phyloP scores from a whole-genome alignment of 116 monocot species.

The Cymodocea nodosa region DNA sequence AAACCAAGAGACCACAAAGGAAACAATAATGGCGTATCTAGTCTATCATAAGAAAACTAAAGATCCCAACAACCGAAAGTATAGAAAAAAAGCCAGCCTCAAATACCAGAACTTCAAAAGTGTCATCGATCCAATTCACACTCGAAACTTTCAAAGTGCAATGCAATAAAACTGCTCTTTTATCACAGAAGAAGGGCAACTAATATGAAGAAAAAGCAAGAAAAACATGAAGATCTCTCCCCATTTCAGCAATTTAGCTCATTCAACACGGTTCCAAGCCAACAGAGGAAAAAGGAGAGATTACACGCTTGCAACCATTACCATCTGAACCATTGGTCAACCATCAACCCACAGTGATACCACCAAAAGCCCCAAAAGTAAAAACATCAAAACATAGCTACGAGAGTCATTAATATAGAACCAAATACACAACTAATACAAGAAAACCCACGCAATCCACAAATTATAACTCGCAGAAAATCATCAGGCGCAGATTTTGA shows the following conservation, averaged over 20 bases:
- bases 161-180: no score
- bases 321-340: neutral
- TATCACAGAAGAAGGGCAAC: no score
- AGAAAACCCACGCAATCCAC: no score
- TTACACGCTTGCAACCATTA: neutral
- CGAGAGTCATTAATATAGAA: no score
- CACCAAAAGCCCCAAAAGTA: neutral
- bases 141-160: no score
- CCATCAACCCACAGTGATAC: neutral
- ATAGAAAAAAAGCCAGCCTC: neutral
- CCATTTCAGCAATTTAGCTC: neutral
- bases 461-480: no score
- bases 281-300: neutral
- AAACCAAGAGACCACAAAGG: no score
- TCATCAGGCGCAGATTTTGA: neutral
- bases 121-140: no score
- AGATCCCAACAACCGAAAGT: neutral
- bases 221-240: neutral
- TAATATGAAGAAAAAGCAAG: neutral
- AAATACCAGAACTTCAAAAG: neutral
- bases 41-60: neutral
- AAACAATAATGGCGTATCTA: no score
- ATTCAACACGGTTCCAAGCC: neutral
- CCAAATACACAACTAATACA: no score
- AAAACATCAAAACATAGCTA: no score